Base-by-base conservation (phyloP, 805 yeast species). In the Sugiyamaella mastotermitis region DNA sequence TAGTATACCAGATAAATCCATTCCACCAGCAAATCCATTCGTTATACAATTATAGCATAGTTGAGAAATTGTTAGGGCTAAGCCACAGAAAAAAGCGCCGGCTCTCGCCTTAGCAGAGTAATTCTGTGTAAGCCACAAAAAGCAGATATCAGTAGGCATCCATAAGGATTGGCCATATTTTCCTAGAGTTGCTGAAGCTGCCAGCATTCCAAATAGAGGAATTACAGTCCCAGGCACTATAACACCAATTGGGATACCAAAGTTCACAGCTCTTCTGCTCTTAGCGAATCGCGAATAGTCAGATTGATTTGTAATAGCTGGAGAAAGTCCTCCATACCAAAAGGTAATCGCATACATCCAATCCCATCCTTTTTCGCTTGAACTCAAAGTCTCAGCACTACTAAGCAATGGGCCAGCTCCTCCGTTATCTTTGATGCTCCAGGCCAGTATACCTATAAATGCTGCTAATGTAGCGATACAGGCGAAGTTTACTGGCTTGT, bases 1-100 rank as follows among this genome's bases (percentile, higher is more conserved):
- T 33, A 63, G 58, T 43, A 72, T 46, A 39, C 71, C 73, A 18
- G 71, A 65, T 35, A 73, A 47, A 43, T 72, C 77, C 60, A 70
- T 73, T n/a, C 74, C 76, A 9, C 71, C 72, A 32, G 72, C 58
- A 27, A 66, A 56, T 22, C 67, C 66, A 41, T 67, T 67, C 31
- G 58, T 71, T 30, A 64, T 52, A 25, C 31, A 18, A 32, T 44
- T 44, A 20, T 38, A 28, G 20, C 46, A 38, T 16, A 44, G 33
- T 25, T 41, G 45, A 16, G 39, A 45, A 19, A 47, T 42, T 16
- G 41, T 36, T 38, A 43, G 45, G 8, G 51, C 33, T 9, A 43
- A 10, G 10, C 49, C 47, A 13, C 41, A 43, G 31, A 47, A 47
- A 24, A 47, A 47, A 36, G 40, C 40, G 18, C 46, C 51, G 23